Evolutionary conservation across 331 rosid genomes (phyloP).

Genomic region (Malus hybrid): DNA sequence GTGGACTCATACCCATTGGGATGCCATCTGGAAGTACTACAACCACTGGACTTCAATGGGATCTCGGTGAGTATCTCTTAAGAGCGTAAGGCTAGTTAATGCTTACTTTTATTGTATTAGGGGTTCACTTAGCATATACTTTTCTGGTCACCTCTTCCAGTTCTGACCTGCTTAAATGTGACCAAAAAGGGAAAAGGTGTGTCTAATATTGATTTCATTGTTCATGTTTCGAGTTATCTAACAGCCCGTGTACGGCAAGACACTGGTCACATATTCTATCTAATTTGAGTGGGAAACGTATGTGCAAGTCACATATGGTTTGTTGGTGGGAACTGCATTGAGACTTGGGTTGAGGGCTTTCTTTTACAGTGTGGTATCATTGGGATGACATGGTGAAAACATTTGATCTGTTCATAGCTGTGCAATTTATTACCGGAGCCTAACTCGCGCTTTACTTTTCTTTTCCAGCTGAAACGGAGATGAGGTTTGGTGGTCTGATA

Average conservation of each 20-base stretch:
- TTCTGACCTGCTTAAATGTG: neutral
- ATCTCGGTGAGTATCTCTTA: conserved; percentile 60
- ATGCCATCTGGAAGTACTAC: conserved; percentile 78
- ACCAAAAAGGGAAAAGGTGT: neutral
- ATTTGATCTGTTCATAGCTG: neutral
- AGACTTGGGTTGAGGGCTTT: neutral
- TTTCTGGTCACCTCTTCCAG: neutral
- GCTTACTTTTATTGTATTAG: neutral
- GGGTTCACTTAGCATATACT: neutral
- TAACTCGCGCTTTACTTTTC: conserved; percentile 5
- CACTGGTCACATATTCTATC: neutral
- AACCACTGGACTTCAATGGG: conserved; percentile 86
- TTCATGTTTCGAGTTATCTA: neutral
- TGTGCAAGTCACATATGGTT: neutral
- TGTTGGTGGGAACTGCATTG: neutral
- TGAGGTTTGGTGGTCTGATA: conserved; percentile 34
- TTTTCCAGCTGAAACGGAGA: conserved; percentile 44
- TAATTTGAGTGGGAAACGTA: neutral
- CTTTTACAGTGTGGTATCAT: neutral
- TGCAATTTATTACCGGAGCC: neutral
- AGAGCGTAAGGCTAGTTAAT: neutral
- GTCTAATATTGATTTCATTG: neutral
- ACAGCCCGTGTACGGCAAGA: neutral
- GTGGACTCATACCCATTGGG: conserved; percentile 91
- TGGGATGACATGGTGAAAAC: neutral